Conservation (phyloP, 331 rosid species). For the Quercus phellos region DNA sequence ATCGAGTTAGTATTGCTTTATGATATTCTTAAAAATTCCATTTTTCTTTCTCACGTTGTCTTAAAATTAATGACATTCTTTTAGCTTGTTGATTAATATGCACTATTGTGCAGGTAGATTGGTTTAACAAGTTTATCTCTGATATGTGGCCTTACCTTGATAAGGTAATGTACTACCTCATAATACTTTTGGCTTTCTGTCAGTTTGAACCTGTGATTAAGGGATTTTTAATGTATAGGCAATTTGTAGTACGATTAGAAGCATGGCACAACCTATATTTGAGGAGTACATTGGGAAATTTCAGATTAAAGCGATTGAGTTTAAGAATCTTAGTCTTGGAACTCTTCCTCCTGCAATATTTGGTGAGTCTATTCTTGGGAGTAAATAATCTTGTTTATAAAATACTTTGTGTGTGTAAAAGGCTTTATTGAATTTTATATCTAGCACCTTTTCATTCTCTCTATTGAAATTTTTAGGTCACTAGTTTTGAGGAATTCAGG, state of each 20-base stretch:
- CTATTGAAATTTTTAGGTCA: not conserved
- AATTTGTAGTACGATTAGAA: conserved; percentile 54
- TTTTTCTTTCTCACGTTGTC: not conserved
- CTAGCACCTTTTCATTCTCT: not conserved
- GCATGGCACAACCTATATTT: conserved; percentile 59
- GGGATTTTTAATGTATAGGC: conserved; percentile 45
- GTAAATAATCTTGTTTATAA: conserved; percentile 1
- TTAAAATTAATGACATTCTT: not conserved
- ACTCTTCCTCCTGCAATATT: conserved; percentile 66
- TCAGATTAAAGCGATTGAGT: conserved; percentile 57
- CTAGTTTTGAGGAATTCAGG: not conserved
- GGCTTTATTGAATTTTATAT: not conserved
- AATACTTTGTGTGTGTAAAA: not conserved
- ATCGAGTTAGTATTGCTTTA: conserved; percentile 55
- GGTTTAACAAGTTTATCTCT: conserved; percentile 66
- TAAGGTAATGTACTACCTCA: conserved; percentile 42
- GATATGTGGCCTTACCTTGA: conserved; percentile 85
- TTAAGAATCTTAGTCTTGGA: conserved; percentile 65
- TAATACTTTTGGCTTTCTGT: not conserved
- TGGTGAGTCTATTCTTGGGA: conserved; percentile 42
- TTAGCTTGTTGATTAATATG: conserved; percentile 16
- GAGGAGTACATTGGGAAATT: conserved; percentile 70
- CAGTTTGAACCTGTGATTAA: not conserved
- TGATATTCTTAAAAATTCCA: not conserved
- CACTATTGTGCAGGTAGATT: conserved; percentile 61